Evolutionary conservation across 148 eudicot species (phyloP).

Genomic region (Vaccinium darrowii): DNA sequence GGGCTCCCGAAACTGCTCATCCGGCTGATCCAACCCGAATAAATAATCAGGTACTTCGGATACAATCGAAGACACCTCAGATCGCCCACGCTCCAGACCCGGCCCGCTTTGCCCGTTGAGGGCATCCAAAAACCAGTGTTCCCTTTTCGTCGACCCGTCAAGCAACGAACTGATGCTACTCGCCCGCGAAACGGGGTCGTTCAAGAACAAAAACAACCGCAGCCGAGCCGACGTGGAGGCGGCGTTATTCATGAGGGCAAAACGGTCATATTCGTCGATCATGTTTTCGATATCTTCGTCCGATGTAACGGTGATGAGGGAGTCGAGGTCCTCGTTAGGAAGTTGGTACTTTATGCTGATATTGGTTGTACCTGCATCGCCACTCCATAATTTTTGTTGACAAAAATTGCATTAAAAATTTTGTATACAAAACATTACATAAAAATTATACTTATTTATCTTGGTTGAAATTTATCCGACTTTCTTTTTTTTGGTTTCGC

Average conservation of each 20-base stretch:
- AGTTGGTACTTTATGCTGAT: conserved; percentile 81
- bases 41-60: conserved; percentile 92
- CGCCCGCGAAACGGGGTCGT: conserved; percentile 41
- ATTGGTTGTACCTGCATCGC: conserved; percentile 29
- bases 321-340: conserved; percentile 88
- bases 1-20: conserved; percentile 41
- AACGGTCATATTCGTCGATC: conserved; percentile 93
- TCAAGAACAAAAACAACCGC: conserved; percentile 62
- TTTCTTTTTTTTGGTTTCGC: too few species aligned
- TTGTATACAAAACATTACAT: too few species aligned
- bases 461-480: too few species aligned
- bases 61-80: conserved; percentile 74
- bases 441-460: too few species aligned
- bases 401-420: too few species aligned
- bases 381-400: too few species aligned
- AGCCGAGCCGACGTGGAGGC: conserved; percentile 42
- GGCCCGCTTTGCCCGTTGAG: conserved; percentile 56
- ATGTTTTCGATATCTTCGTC: conserved; percentile 94
- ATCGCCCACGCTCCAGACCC: conserved; percentile 68
- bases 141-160: conserved; percentile 77
- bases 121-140: conserved; percentile 88
- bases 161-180: conserved; percentile 66
- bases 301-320: conserved; percentile 67
- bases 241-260: conserved; percentile 8
- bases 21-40: conserved; percentile 77